Conservation (phyloP, 805 yeast genomes). For the Teunomyces aglyptinius region DNA sequence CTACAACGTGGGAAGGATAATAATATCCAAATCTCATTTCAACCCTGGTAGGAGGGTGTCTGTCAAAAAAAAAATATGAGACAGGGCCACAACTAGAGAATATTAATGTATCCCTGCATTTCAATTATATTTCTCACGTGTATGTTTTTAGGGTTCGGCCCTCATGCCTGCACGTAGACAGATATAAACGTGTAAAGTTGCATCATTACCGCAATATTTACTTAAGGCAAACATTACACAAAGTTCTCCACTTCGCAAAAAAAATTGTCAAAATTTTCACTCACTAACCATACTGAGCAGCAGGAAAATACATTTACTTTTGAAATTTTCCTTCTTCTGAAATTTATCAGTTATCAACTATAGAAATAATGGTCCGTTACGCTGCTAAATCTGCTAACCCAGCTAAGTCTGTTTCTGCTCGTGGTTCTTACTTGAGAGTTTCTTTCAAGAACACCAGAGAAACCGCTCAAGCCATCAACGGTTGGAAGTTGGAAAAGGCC, state of each 20-base stretch:
- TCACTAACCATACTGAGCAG: slow-evolving; percentile 2
- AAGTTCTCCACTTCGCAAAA: not conserved
- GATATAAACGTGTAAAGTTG: not conserved
- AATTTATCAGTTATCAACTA: slow-evolving; percentile 3
- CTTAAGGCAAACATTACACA: not conserved
- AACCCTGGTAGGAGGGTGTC: not conserved
- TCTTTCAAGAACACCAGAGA: slow-evolving; percentile 99
- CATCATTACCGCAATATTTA: slow-evolving; percentile 1
- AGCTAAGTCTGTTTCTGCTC: slow-evolving; percentile 98
- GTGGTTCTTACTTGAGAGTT: slow-evolving; percentile 98
- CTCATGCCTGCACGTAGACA: not conserved
- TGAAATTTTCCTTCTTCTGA: slow-evolving; percentile 4
- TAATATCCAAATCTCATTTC: not conserved
- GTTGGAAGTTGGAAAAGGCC: slow-evolving; percentile 97
- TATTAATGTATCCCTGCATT: too few relatives aligned
- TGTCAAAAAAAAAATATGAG: not conserved
- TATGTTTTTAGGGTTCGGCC: not conserved
- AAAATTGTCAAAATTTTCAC: slow-evolving; percentile 5
- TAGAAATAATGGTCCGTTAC: slow-evolving; percentile 90
- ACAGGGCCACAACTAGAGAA: not conserved
- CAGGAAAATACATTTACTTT: slow-evolving; percentile 4
- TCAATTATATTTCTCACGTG: not conserved
- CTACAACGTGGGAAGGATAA: not conserved
- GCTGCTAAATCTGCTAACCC: slow-evolving; percentile 99
- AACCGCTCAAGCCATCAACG: slow-evolving; percentile 97